phyloP scores from a whole-genome alignment of 371 early-diverging fungal genomes.

The Mortierella sp. region DNA sequence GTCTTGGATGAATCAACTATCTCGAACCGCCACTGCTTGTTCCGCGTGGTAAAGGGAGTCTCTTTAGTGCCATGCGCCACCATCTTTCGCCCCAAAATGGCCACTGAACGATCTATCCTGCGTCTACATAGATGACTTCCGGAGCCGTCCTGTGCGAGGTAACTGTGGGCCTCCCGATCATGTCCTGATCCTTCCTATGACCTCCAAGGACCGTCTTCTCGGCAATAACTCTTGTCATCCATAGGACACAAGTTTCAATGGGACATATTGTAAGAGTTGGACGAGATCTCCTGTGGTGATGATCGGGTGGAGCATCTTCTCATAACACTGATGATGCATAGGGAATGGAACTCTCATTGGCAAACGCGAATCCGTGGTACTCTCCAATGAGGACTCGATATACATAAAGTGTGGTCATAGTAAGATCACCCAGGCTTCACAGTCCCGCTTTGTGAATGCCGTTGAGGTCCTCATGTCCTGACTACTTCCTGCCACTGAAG shows the following conservation, averaged over 20 bases:
- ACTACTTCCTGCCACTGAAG: not conserved
- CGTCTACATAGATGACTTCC: slow-evolving; percentile 10
- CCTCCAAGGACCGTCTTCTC: no score
- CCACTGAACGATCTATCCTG: not conserved
- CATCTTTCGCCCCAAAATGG: no score
- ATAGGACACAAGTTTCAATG: slow-evolving; percentile 35
- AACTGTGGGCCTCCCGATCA: no score
- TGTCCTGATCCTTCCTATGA: no score
- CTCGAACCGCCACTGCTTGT: slow-evolving; percentile 24
- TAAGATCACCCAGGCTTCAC: no score
- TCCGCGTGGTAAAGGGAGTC: slow-evolving; percentile 17
- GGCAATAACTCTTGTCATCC: no score
- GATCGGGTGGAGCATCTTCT: not conserved
- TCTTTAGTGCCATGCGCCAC: no score
- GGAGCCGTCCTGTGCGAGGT: slow-evolving; percentile 41
- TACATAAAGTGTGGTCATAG: slow-evolving; percentile 58
- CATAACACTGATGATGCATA: not conserved
- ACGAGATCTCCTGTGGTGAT: not conserved
- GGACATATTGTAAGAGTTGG: slow-evolving; percentile 40
- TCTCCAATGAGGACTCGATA: slow-evolving; percentile 63
- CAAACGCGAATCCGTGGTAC: slow-evolving; percentile 56
- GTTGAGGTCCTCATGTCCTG: no score
- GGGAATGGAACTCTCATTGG: slow-evolving; percentile 62
- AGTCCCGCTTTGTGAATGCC: no score
- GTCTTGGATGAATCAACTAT: slow-evolving; percentile 11